These are phyloP conservation scores for Chlamydomonas incerta DNA, from an alignment of 139 green algal genomes.

Conservation along the genomic window DNA sequence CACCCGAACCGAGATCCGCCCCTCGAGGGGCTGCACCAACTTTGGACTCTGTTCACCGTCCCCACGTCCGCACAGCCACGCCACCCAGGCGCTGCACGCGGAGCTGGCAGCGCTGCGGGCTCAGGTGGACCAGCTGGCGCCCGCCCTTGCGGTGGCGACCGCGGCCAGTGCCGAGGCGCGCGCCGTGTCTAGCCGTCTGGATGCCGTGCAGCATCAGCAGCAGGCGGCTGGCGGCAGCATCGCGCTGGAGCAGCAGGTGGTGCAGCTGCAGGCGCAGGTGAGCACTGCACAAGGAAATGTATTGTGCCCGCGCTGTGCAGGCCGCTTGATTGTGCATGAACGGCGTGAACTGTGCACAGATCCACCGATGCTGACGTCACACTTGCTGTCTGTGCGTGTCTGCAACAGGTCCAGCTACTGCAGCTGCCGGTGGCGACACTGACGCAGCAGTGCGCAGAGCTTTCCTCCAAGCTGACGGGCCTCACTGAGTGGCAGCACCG, in stretches of 20 bases:
- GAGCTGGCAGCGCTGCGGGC: not conserved
- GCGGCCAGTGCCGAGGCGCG: constrained; percentile 11
- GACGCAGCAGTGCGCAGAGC: constrained; percentile 25
- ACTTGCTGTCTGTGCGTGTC: too few species aligned
- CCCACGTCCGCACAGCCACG: not conserved
- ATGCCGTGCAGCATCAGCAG: constrained; percentile 25
- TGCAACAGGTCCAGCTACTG: constrained; percentile 36
- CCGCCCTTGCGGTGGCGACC: not conserved
- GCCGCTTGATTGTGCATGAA: too few species aligned
- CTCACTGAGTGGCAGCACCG: constrained; percentile 31
- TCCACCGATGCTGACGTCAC: too few species aligned
- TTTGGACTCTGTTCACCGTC: too few species aligned
- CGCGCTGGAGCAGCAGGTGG: constrained; percentile 19
- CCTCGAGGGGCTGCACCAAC: too few species aligned
- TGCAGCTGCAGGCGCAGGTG: constrained; percentile 33
- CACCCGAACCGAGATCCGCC: too few species aligned
- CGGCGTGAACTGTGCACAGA: too few species aligned
- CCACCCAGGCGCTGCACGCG: not conserved
- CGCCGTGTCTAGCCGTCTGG: not conserved
- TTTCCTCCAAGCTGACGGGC: not conserved
- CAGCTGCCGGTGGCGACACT: constrained; percentile 33
- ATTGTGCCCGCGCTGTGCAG: too few species aligned
- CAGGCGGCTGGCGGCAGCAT: not conserved
- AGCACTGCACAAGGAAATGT: not conserved
- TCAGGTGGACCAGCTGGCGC: constrained; percentile 2